Percentiles rank a stretch among this genome's conserved stretches.
Conservation (phyloP, 176 grass and related monocot genomes). For the Rhynchospora breviuscula region DNA sequence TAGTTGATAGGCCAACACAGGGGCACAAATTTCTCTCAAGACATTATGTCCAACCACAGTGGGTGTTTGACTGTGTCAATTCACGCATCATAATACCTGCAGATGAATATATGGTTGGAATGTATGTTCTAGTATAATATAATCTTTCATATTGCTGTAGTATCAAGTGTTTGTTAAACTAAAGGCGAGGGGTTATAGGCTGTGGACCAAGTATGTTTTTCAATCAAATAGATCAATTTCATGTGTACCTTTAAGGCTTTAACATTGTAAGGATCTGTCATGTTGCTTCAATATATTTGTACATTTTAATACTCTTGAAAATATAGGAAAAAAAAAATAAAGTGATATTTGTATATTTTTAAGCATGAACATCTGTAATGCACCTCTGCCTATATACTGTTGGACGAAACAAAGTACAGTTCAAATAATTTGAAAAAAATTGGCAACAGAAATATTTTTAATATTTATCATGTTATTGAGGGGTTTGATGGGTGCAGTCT, state of each 20-base stretch:
- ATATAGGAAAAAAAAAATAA: neutral
- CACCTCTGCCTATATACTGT: neutral
- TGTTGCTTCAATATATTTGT: neutral
- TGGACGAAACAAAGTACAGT: neutral
- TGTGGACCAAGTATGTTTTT: neutral
- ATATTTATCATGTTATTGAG: neutral
- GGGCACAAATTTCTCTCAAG: constrained; percentile 88
- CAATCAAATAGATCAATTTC: neutral
- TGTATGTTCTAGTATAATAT: constrained; percentile 38
- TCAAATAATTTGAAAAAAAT: neutral
- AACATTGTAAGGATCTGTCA: neutral
- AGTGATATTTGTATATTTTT: neutral
- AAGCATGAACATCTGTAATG: neutral
- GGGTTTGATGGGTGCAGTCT: neutral
- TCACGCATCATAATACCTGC: constrained; percentile 57
- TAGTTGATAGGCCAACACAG: constrained; percentile 98
- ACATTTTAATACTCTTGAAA: neutral
- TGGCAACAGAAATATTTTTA: neutral
- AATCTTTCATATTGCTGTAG: neutral
- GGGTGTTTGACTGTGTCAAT: constrained; percentile 93
- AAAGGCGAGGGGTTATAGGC: no score
- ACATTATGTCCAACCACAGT: constrained; percentile 92
- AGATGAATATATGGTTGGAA: constrained; percentile 82
- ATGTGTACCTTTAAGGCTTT: neutral
- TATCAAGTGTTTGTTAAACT: neutral